These are phyloP conservation scores for Phylloporus sp. DNA, from an alignment of 768 basidiomycete species.

Conservation along the genomic window DNA sequence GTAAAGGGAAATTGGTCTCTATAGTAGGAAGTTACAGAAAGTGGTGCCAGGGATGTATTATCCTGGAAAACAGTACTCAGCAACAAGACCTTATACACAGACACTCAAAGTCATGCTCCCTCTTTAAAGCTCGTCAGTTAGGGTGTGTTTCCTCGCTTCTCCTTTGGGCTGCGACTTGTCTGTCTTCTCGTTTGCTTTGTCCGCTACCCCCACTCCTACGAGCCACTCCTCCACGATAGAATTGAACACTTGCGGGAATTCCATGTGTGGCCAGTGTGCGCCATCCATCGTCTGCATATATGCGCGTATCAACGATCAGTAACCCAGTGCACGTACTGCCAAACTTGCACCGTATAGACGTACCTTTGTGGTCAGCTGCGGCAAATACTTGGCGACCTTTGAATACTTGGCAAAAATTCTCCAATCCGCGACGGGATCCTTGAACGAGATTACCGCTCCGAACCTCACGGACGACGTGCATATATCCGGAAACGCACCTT, in stretches of 20 bases:
- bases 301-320: conserved; percentile 33
- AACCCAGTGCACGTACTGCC: conserved; percentile 19
- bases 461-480: background rate
- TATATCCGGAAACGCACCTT: conserved; percentile 23
- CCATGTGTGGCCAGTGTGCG: conserved; percentile 67
- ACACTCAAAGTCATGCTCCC: no score
- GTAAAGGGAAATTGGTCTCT: no score
- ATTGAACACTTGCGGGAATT: conserved; percentile 52
- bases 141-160: background rate
- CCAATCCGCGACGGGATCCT: conserved; percentile 48
- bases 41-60: no score
- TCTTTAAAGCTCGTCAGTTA: conserved; percentile 19
- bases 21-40: no score
- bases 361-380: conserved; percentile 34
- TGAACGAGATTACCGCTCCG: background rate
- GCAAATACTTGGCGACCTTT: conserved; percentile 29
- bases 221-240: conserved; percentile 50
- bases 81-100: no score
- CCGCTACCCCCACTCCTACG: conserved; percentile 3
- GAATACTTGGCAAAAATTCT: conserved; percentile 23
- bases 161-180: background rate
- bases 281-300: conserved; percentile 42
- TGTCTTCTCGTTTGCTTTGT: background rate
- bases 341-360: conserved; percentile 7
- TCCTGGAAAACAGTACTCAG: no score